Percentiles rank a stretch among this genome's conserved stretches.
phyloP scores from a whole-genome alignment of 1,284 basidiomycete species.

The Waitea zeae region DNA sequence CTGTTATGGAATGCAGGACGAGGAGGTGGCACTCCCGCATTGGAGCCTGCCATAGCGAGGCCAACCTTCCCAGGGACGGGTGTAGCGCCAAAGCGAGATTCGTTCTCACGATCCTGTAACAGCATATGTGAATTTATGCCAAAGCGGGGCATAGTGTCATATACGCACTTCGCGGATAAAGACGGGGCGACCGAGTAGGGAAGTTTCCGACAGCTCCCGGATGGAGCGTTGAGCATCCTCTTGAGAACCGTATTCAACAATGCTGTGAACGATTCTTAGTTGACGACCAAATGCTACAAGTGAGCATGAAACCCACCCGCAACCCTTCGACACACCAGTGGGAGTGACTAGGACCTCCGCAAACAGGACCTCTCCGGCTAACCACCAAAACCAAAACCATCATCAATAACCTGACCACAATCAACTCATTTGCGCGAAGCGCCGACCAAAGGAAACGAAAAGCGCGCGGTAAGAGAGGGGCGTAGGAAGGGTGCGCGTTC shows the following conservation, averaged over 20 bases:
- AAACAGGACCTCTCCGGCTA: slow-evolving; percentile 96
- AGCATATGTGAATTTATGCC: neutral
- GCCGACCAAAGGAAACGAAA: slow-evolving; percentile 34
- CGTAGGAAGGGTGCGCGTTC: no score
- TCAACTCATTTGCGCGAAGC: no score
- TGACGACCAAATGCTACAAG: neutral
- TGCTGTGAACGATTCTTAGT: slow-evolving; percentile 27
- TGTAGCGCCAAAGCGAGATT: slow-evolving; percentile 85
- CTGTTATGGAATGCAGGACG: slow-evolving; percentile 60
- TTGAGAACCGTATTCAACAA: slow-evolving; percentile 76
- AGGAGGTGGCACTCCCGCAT: slow-evolving; percentile 56
- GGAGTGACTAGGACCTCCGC: slow-evolving; percentile 96
- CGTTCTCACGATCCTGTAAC: slow-evolving; percentile 92
- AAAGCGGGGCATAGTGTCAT: slow-evolving; percentile 2
- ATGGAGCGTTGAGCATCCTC: slow-evolving; percentile 81
- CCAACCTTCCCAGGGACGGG: slow-evolving; percentile 89
- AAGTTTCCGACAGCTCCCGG: slow-evolving; percentile 74
- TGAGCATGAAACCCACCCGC: slow-evolving; percentile 58
- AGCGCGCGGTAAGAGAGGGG: slow-evolving; percentile 6
- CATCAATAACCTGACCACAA: slow-evolving; percentile 67
- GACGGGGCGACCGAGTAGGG: slow-evolving; percentile 80
- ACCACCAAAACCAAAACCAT: slow-evolving; percentile 68
- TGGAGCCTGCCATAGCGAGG: slow-evolving; percentile 70
- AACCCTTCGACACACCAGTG: slow-evolving; percentile 93
- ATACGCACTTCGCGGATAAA: slow-evolving; percentile 83